These are phyloP conservation scores for Epichloe festucae DNA, from an alignment of 2,329 filamentous ascomycete species.

Conservation along the genomic window DNA sequence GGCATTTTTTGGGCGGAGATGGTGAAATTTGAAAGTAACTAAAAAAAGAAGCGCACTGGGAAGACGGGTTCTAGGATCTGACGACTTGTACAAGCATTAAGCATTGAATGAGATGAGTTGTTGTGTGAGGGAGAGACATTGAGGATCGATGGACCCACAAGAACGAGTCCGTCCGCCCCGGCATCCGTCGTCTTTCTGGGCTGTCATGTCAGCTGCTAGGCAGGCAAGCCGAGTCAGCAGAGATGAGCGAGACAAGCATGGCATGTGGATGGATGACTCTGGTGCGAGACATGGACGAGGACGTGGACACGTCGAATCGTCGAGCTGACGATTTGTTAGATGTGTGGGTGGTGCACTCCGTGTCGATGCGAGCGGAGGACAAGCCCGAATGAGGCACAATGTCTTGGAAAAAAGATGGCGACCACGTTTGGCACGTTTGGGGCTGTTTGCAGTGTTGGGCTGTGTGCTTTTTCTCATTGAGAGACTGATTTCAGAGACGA, in stretches of 20 bases:
- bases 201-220: neutral
- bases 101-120: slow-evolving; percentile 1
- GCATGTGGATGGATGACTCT: slow-evolving; percentile 1
- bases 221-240: slow-evolving; percentile 3
- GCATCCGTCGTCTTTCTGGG: neutral
- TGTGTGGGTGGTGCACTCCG: too few species aligned
- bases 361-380: neutral
- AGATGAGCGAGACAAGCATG: neutral
- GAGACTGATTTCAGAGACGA: neutral
- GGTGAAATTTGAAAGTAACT: slow-evolving; percentile 5
- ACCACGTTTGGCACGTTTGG: neutral
- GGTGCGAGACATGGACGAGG: neutral
- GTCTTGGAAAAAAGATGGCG: slow-evolving; percentile 1
- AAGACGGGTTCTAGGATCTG: too few species aligned
- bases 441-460: neutral
- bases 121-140: slow-evolving; percentile 6
- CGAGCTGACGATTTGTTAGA: neutral
- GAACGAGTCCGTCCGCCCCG: neutral
- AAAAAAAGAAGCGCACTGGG: slow-evolving; percentile 3
- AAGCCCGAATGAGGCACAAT: neutral
- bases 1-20: neutral
- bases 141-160: slow-evolving; percentile 2
- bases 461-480: neutral
- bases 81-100: neutral
- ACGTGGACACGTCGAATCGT: neutral